Evolutionary conservation across 768 basidiomycete genomes (phyloP), one percentile per base, ranked within the genome.

Genomic region (Pholiota molesta): DNA sequence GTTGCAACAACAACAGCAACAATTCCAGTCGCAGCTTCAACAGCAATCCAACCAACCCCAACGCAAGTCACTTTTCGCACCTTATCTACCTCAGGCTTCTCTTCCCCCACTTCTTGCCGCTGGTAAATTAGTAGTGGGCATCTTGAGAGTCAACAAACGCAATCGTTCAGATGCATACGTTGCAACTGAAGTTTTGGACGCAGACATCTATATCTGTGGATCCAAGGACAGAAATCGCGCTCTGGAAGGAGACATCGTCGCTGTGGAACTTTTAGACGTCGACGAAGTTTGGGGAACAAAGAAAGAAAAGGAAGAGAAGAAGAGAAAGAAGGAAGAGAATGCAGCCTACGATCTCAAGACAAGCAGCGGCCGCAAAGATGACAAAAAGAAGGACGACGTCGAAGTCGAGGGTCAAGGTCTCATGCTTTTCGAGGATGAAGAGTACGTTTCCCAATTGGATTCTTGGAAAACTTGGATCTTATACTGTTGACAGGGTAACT

Each of bases 241-340:
- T 42, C 83, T 99, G 39, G 97, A 99, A 74, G 97, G 97, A 26
- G 97, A 99, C 72, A 97, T 99, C 60, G 95, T 99, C 61, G 97
- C 97, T 21, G 94, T 99, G 23, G 97, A 99, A 75, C 85, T 99
- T 49, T 83, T 99, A 59, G 97, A 99, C 68, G 97, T 99, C 26
- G 95, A 98, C 69, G 96, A 98, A 76, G 96, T 97, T 14, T 94
- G 94, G 94, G 91, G 92, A 9, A 97, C 97, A 5, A 99, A 99
- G 84, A 99, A 99, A 78, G 97, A 99, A 80, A 99, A 99, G 79
- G 97, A 99, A 75, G 97, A 99, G 81, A 99, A 99, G 89, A 99
- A 99, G 81, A 85, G 97, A 71, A 99, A 99, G 81, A 99, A 99
- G 85, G 97, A 99, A 78, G 97, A 99, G 78, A 97, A 96, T 72